Evolutionary conservation across 2,329 filamentous ascomycete species (phyloP).

Genomic region (Dryadomyces quercus-mongolicae): DNA sequence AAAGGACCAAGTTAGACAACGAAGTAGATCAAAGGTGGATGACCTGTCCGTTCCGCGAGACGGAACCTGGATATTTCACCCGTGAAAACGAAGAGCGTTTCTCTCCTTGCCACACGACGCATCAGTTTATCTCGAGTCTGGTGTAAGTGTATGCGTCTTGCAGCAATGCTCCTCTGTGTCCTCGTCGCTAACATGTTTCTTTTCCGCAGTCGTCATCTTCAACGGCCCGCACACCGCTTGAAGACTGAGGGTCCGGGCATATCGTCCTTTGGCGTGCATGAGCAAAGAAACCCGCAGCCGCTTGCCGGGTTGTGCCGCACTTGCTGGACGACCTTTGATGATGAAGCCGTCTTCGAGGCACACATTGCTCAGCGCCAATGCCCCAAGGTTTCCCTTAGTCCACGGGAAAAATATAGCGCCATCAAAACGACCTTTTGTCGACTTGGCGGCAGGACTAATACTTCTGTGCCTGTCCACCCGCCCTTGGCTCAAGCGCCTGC

Average conservation of each 20-base stretch:
- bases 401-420: conserved; percentile 18
- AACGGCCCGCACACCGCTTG: conserved; percentile 19
- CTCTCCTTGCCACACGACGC: conserved; percentile 19
- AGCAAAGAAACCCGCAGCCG: conserved; percentile 14
- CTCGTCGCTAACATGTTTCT: neutral
- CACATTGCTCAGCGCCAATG: conserved; percentile 14
- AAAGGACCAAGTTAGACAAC: conserved; percentile 1
- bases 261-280: conserved; percentile 18
- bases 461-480: neutral
- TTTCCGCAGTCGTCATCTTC: conserved; percentile 18
- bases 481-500: neutral
- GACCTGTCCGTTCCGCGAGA: conserved; percentile 12
- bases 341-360: conserved; percentile 14
- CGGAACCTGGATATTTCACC: conserved; percentile 14
- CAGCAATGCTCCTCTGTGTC: neutral
- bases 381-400: conserved; percentile 17
- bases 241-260: conserved; percentile 12
- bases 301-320: conserved; percentile 19
- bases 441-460: neutral
- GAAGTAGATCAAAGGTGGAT: conserved; percentile 17
- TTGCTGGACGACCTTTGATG: conserved; percentile 19
- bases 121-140: conserved; percentile 21
- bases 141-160: conserved; percentile 15
- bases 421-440: conserved; percentile 15
- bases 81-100: conserved; percentile 17